These are phyloP conservation scores for Colletotrichum abscissum DNA, from an alignment of 2,329 filamentous ascomycete species.

Conservation along the genomic window DNA sequence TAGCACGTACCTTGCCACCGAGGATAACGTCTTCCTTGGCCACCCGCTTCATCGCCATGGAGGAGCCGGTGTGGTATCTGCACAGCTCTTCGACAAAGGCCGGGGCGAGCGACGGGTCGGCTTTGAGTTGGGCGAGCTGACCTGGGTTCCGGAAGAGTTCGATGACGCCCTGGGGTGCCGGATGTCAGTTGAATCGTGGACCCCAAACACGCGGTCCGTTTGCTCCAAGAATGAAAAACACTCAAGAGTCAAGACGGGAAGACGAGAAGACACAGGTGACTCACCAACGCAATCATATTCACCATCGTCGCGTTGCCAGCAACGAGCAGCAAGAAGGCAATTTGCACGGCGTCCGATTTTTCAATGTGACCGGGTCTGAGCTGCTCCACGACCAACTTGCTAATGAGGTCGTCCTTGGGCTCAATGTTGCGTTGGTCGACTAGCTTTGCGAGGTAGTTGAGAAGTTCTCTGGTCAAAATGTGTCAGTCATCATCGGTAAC, in stretches of 20 bases:
- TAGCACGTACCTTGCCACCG: slow-evolving; percentile 48
- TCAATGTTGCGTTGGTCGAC: slow-evolving; percentile 52
- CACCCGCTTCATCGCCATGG: slow-evolving; percentile 58
- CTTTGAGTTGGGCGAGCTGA: slow-evolving; percentile 54
- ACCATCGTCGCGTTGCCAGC: slow-evolving; percentile 65
- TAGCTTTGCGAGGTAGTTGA: slow-evolving; percentile 56
- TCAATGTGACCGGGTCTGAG: slow-evolving; percentile 51
- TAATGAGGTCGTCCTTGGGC: slow-evolving; percentile 58
- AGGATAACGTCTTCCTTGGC: slow-evolving; percentile 59
- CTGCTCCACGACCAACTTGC: slow-evolving; percentile 54
- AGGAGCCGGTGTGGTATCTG: slow-evolving; percentile 59
- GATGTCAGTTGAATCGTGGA: not conserved
- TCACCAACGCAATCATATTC: slow-evolving; percentile 60
- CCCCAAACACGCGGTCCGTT: too few species aligned
- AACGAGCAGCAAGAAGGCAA: slow-evolving; percentile 61
- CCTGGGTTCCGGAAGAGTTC: slow-evolving; percentile 55
- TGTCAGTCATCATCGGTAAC: not conserved
- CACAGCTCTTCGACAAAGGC: slow-evolving; percentile 61
- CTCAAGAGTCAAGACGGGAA: not conserved
- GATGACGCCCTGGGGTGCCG: slow-evolving; percentile 50
- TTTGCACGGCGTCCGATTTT: slow-evolving; percentile 55
- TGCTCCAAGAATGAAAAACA: not conserved
- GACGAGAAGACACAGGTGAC: not conserved
- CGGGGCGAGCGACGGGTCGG: slow-evolving; percentile 48
- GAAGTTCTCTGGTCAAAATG: slow-evolving; percentile 47